These are phyloP conservation scores for Goffeauzyma gilvescens DNA, from an alignment of 768 basidiomycete species.

Conservation along the genomic window DNA sequence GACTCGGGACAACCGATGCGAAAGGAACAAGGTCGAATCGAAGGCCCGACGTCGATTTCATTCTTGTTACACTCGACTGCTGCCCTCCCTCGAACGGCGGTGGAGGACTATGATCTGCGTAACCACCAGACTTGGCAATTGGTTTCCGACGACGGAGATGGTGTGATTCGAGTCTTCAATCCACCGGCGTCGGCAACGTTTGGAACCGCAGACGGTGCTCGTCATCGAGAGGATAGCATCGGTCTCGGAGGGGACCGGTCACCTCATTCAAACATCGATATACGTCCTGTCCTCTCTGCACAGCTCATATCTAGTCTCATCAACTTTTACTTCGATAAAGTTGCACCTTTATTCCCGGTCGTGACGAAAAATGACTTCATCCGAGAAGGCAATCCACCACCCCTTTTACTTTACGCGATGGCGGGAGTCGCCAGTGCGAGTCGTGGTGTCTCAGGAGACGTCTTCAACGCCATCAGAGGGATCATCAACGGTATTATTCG, in stretches of 20 bases:
- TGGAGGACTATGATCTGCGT: slow-evolving; percentile 69
- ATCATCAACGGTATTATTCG: slow-evolving; percentile 74
- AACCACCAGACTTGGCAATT: slow-evolving; percentile 81
- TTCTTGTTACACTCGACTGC: slow-evolving; percentile 81
- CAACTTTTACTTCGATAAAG: slow-evolving; percentile 81
- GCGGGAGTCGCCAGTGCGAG: slow-evolving; percentile 73
- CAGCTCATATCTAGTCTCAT: slow-evolving; percentile 41
- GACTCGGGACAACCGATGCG: too few relatives aligned
- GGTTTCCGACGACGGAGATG: slow-evolving; percentile 53
- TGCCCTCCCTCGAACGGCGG: slow-evolving; percentile 61
- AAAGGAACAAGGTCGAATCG: too few relatives aligned
- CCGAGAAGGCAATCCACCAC: slow-evolving; percentile 50
- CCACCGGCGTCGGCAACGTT: slow-evolving; percentile 16
- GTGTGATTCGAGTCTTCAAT: slow-evolving; percentile 43
- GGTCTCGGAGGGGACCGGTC: slow-evolving; percentile 3
- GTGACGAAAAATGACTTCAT: slow-evolving; percentile 78
- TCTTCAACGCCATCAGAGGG: slow-evolving; percentile 79
- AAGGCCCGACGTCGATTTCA: slow-evolving; percentile 70
- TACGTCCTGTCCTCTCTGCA: slow-evolving; percentile 15
- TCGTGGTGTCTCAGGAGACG: slow-evolving; percentile 57
- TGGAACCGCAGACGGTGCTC: slow-evolving; percentile 3
- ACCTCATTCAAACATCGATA: too few relatives aligned
- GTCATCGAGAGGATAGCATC: slow-evolving; percentile 9
- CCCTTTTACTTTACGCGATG: slow-evolving; percentile 74
- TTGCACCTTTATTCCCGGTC: slow-evolving; percentile 67